Evolutionary conservation across 1,284 basidiomycete species (phyloP), one percentile per base, ranked within the genome.

Genomic region (Leccinum brunneo-olivaceum): DNA sequence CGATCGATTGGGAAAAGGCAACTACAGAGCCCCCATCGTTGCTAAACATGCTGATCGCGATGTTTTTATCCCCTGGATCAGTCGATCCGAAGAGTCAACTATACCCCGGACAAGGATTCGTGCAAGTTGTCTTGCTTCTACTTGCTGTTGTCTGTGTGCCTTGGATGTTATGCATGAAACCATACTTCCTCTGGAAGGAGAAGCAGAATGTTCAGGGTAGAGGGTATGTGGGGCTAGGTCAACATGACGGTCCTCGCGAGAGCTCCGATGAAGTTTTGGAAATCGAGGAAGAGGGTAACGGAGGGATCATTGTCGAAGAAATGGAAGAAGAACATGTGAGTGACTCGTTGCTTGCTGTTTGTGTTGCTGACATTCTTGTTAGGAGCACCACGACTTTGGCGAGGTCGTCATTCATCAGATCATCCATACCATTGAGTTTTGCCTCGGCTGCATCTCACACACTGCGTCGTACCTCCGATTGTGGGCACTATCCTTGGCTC

Each of bases 351-450:
- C 43, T 49, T 28, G 42, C 38, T 45, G 29, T 16, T 20, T 24
- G 28, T 41, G 42, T 43, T 47, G 27, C 53, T 53, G 40, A 58
- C 45, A n/a, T 21, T 51, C 38, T 45, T 52, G 44, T 52, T 56
- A 84, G 81, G 81, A 82, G 61, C 69, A 82, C 41, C 79, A 93
- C 63, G 93, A 97, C 61, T 90, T 98, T 65, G 77, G 92, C 60
- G 95, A 98, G 68, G 81, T 97, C 39, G 79, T 96, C 33, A 90
- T 98, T 48, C 93, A 98, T 70, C 95, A 98, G 66, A 76, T 96
- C 52, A 98, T 98, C 58, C 93, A 95, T 67, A 96, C 94, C 20
- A 97, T 97, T 66, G 96, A 98, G 71, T 98, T 98, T 73, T 98
- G 95, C 63, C 79, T 98, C 29, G 84, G 94, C 16, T 97, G 95